Evolutionary conservation across 331 rosid species (phyloP), one percentile per base, ranked within the genome.

Genomic region (Quercus tomentella): DNA sequence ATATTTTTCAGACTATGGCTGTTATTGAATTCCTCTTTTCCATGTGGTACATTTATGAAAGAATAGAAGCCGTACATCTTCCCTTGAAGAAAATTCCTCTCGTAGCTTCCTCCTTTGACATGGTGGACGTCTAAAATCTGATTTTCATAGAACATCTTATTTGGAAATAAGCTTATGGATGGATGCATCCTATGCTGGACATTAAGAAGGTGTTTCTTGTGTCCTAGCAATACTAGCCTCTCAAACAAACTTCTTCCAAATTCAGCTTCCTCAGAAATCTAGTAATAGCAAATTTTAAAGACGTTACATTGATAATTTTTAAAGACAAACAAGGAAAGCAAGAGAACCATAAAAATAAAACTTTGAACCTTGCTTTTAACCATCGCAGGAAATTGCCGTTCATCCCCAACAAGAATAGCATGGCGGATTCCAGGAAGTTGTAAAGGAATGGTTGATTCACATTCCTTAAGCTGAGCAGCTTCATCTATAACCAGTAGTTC

Each of bases 341-440:
- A 33, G 26, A 33, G 1, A 20, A 67, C 10, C 22, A 31, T 33
- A n/a, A 63, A 23, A 37, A 28, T 7, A 56, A 54, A 58, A n/a
- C 41, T 43, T 31, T 35, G 65, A 80, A 91, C 91, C 90, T 87
- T 86, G 90, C 91, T 89, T 76, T 65, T 81, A 57, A 89, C 92
- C 89, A 89, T 57, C n/a, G 96, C 87, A 67, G 91, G 93, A 11
- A 87, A 88, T 56, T 91, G 95, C 66, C 54, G 79, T 37, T 89
- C 92, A 79, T 89, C 92, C 72, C 93, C 91, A 18, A 89, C 70
- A 21, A 91, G 91, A 31, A 87, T 33, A 16, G 80, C 84, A 75
- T 54, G 66, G 3, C 5, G 15, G 14, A 84, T 77, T 18, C 86
- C 90, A 0, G 87, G 91, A 1, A 87, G 86, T 65, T 79, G 90